Base-by-base conservation (phyloP, 805 yeast genomes). In the Kockiozyma suomiensis region DNA sequence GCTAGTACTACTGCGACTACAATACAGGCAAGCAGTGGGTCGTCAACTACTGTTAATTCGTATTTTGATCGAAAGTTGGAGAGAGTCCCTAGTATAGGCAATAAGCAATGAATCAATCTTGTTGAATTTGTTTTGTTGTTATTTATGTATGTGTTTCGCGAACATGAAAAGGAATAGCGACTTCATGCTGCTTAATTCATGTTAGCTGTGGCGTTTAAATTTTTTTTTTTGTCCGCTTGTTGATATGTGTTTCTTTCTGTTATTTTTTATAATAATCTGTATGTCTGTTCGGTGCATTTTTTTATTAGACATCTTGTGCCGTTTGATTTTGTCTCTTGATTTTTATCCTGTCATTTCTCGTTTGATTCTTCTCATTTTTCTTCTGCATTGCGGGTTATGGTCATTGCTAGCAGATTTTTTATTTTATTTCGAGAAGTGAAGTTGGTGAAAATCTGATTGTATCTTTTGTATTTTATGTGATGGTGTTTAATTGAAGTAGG, bases 1-100 rank as follows among this genome's bases (percentile, higher is more conserved):
- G 50, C 40, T 17, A 47, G 50, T 47, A 25, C 23, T n/a, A 45
- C 49, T 8, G 49, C 49, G 4, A 47, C 50, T 10, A 47, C 50
- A 7, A 15, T 47, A 21, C 50, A 47, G 37, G 38, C 50, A 8
- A 47, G 40, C 12, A 17, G 50, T 17, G 50, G 50, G 23, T 47
- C 50, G 2, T 47, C 50, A 15, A 47, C 50, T 21, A 47, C 50
- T 4, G 50, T 47, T n/a, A 47, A 13, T 47, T 30, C 50, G 28
- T 47, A 47, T 47, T 47, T 47, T 32, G 50, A 47, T 30, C 5
- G 50, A n/a, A 47, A 47, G 25, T 15, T 32, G 15, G 50, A 47
- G 19, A 30, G 50, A 30, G 50, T 47, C 2, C 50, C 40, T 15
- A 47, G 50, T 47, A 47, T 47, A 12, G 25, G 25, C 32, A 23